These are phyloP conservation scores for Thuja plicata DNA, from an alignment of 83 land plant species.

Conservation along the genomic window DNA sequence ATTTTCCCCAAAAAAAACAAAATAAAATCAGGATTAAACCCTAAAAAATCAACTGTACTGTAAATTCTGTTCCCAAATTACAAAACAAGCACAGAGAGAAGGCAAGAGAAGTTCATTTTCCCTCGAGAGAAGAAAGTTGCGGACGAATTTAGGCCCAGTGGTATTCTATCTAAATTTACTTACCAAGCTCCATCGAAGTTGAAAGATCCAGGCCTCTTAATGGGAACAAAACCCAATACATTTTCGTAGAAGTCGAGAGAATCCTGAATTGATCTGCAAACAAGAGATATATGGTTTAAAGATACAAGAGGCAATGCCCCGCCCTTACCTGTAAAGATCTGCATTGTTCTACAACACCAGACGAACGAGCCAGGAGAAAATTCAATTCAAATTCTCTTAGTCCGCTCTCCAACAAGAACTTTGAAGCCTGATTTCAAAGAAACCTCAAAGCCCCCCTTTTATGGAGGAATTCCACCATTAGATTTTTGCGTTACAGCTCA, in stretches of 20 bases:
- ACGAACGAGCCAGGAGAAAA: background rate
- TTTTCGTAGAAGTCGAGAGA: conserved; percentile 69
- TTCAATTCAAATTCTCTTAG: background rate
- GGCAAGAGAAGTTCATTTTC: background rate
- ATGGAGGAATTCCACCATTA: background rate
- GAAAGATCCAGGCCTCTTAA: conserved; percentile 71
- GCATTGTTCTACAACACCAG: background rate
- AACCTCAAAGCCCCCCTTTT: background rate
- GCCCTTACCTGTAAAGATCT: background rate
- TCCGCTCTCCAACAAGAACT: background rate
- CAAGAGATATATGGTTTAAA: conserved; percentile 68
- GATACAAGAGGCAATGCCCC: conserved; percentile 55
- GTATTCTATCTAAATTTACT: background rate
- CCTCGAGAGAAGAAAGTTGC: too few species aligned
- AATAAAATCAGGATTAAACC: background rate
- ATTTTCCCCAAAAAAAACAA: too few species aligned
- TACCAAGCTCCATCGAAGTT: conserved; percentile 84
- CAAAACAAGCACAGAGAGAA: background rate
- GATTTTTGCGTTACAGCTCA: background rate
- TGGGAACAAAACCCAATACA: conserved; percentile 69
- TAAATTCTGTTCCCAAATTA: too few species aligned
- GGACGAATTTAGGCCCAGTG: too few species aligned
- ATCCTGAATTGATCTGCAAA: conserved; percentile 51
- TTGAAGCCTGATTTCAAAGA: too few species aligned
- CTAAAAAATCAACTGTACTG: too few species aligned